Evolutionary conservation across 2,329 filamentous ascomycete species (phyloP).

Genomic region (Rhexocercosporidium sp.): DNA sequence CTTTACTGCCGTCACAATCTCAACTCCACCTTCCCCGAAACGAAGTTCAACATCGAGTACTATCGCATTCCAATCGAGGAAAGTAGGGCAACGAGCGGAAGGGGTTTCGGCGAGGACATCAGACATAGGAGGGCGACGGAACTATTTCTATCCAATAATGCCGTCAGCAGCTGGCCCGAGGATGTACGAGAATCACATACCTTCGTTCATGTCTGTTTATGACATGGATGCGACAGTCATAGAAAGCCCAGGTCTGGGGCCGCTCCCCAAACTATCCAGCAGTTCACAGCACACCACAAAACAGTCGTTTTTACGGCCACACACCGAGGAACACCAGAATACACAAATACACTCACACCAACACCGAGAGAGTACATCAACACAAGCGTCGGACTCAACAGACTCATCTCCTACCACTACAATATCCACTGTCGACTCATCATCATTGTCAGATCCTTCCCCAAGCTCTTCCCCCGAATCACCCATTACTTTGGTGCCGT

Average conservation of each 20-base stretch:
- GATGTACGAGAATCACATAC: constrained; percentile 72
- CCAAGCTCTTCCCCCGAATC: constrained; percentile 94
- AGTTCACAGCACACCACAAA: constrained; percentile 23
- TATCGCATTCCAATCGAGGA: constrained; percentile 21
- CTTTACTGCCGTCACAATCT: constrained; percentile 31
- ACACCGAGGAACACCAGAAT: constrained; percentile 20
- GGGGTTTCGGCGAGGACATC: constrained; percentile 26
- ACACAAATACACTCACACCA: constrained; percentile 55
- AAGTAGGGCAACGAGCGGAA: constrained; percentile 23
- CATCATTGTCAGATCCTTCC: constrained; percentile 86
- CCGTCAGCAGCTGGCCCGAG: constrained; percentile 65
- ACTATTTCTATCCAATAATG: constrained; percentile 51
- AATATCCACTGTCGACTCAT: constrained; percentile 89
- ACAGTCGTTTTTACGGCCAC: constrained; percentile 13
- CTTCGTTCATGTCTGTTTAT: constrained; percentile 78
- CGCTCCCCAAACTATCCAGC: constrained; percentile 33
- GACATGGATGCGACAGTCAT: constrained; percentile 57
- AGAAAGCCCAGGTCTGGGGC: constrained; percentile 32
- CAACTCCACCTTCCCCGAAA: constrained; percentile 30
- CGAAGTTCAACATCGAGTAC: constrained; percentile 25
- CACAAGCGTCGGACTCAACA: constrained; percentile 79
- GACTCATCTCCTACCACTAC: constrained; percentile 96
- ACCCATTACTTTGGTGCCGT: constrained; percentile 73
- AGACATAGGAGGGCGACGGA: constrained; percentile 24
- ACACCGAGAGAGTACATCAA: constrained; percentile 79